These are phyloP conservation scores for Hibiscus tridactylites DNA, from an alignment of 345 rosid species.

Conservation along the genomic window DNA sequence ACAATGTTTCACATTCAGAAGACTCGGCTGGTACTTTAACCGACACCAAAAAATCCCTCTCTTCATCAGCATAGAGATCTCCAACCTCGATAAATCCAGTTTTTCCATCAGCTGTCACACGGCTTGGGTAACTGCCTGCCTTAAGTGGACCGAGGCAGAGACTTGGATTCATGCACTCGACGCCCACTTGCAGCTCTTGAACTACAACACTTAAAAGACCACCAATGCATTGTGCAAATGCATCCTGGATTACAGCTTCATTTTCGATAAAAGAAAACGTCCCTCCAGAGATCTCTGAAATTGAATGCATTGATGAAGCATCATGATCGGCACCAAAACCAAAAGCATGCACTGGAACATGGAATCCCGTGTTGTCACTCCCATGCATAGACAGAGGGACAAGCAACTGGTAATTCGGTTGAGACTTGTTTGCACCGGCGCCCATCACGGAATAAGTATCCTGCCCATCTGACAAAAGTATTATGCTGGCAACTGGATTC, in stretches of 20 bases:
- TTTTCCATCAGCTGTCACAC: slow-evolving; percentile 33
- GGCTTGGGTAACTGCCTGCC: slow-evolving; percentile 76
- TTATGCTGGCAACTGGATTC: slow-evolving; percentile 83
- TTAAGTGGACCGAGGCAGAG: slow-evolving; percentile 51
- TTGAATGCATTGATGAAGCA: slow-evolving; percentile 87
- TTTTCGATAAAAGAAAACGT: slow-evolving; percentile 94
- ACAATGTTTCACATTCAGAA: slow-evolving; percentile 34
- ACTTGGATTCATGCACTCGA: slow-evolving; percentile 47
- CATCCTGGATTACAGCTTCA: slow-evolving; percentile 86
- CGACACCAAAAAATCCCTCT: slow-evolving; percentile 80
- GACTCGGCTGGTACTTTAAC: slow-evolving; percentile 59
- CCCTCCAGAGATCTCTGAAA: slow-evolving; percentile 86
- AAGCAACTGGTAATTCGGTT: slow-evolving; percentile 56
- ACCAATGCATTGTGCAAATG: slow-evolving; percentile 98
- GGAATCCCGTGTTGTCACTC: slow-evolving; percentile 50
- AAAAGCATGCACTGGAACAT: slow-evolving; percentile 83
- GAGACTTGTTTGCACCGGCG: slow-evolving; percentile 29
- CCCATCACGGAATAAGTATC: slow-evolving; percentile 65
- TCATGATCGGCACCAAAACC: slow-evolving; percentile 96
- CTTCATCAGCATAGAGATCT: slow-evolving; percentile 93
- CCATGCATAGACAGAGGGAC: slow-evolving; percentile 61
- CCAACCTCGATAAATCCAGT: slow-evolving; percentile 67
- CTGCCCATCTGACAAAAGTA: slow-evolving; percentile 88
- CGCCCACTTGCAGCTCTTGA: slow-evolving; percentile 66
- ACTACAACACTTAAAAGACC: slow-evolving; percentile 92